phyloP scores from a whole-genome alignment of 23 red algal species.

The Gracilaria domingensis region DNA sequence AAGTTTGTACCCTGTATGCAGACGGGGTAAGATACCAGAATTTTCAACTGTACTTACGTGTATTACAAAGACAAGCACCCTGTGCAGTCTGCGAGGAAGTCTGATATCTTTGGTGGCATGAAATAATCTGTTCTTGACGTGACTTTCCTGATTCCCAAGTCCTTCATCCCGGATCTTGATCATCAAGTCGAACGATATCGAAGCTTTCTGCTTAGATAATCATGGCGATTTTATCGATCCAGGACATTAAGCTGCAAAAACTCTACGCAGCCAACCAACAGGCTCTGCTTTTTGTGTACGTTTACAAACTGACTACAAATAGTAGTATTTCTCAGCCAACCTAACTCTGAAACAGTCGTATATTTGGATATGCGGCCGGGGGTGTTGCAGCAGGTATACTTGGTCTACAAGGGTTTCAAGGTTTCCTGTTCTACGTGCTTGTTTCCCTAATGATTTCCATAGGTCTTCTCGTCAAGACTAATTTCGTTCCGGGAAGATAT shows the following conservation, averaged over 20 bases:
- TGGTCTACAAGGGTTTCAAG: conserved; percentile 36
- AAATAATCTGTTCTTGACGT: too few relatives aligned
- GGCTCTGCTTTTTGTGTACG: conserved; percentile 16
- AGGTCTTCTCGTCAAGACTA: conserved; percentile 36
- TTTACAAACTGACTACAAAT: neutral
- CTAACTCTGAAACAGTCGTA: conserved; percentile 33
- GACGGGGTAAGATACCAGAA: too few relatives aligned
- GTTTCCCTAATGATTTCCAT: conserved; percentile 41
- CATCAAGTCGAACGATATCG: neutral
- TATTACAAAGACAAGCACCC: too few relatives aligned
- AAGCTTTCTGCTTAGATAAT: neutral
- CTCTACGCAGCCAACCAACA: conserved; percentile 20
- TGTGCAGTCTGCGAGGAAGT: too few relatives aligned
- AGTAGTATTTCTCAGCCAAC: too few relatives aligned
- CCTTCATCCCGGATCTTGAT: neutral
- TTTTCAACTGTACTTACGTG: too few relatives aligned
- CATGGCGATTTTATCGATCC: neutral
- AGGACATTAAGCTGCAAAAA: conserved; percentile 12
- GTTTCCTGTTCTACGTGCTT: conserved; percentile 44
- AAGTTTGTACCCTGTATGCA: too few relatives aligned
- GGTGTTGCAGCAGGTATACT: conserved; percentile 48
- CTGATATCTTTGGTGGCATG: too few relatives aligned
- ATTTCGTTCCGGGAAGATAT: conserved; percentile 42
- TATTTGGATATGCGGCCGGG: conserved; percentile 48
- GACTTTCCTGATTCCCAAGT: too few relatives aligned